Conservation (phyloP, 2,329 filamentous ascomycete species). For the Hypoxylon sp. region DNA sequence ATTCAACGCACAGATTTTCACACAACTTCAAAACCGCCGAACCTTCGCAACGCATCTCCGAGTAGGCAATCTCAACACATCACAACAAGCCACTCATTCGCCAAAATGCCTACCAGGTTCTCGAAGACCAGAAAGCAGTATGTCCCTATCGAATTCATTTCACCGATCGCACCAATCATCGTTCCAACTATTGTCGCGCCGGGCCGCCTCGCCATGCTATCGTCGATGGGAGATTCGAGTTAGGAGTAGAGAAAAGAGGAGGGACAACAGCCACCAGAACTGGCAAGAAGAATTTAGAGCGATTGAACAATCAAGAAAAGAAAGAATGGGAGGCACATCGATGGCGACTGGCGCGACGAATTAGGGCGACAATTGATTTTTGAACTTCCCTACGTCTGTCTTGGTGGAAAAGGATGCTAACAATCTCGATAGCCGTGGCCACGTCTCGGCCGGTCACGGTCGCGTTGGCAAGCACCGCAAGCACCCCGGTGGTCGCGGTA, state of each 20-base stretch:
- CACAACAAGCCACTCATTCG: constrained; percentile 54
- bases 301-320: not conserved
- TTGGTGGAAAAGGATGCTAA: constrained; percentile 48
- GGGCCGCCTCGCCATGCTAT: constrained; percentile 29
- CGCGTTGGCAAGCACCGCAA: constrained; percentile 99
- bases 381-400: constrained; percentile 1
- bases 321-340: not conserved
- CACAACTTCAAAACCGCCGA: constrained; percentile 41
- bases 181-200: constrained; percentile 39
- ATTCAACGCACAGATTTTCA: constrained; percentile 47
- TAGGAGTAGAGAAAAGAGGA: constrained; percentile 18
- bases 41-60: constrained; percentile 39
- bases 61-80: constrained; percentile 51
- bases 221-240: constrained; percentile 15
- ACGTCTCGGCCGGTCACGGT: constrained; percentile 98
- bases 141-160: constrained; percentile 55
- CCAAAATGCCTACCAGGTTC: constrained; percentile 79
- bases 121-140: constrained; percentile 85
- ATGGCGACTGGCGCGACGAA: constrained; percentile 33
- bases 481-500: constrained; percentile 84
- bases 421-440: constrained; percentile 79
- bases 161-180: constrained; percentile 28
- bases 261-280: not conserved
- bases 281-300: not conserved
- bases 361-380: constrained; percentile 20